A percentile compares a stretch with the other conserved stretches of the same genome.
phyloP scores from a whole-genome alignment of 2,329 filamentous ascomycete species.

The Podosphaera fusca region DNA sequence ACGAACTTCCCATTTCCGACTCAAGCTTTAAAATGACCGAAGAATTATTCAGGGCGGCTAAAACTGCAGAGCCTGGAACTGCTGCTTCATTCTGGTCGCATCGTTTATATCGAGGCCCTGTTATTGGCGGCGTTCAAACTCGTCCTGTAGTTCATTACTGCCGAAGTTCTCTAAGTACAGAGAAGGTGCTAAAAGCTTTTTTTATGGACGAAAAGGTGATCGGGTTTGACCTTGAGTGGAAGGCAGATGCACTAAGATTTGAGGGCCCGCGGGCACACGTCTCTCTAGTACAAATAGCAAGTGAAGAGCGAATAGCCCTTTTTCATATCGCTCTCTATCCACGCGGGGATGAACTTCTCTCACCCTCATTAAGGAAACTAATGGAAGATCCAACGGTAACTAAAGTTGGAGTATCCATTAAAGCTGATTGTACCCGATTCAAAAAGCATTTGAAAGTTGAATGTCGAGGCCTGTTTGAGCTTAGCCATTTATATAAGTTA shows the following conservation, averaged over 20 bases:
- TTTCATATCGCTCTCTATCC: constrained; percentile 55
- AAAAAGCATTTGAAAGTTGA: constrained; percentile 40
- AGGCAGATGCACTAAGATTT: constrained; percentile 23
- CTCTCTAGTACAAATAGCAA: constrained; percentile 65
- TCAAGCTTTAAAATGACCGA: constrained; percentile 25
- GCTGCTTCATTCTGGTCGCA: constrained; percentile 43
- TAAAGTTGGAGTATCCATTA: constrained; percentile 59
- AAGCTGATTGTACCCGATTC: constrained; percentile 46
- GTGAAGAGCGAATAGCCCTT: constrained; percentile 49
- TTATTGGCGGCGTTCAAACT: constrained; percentile 27
- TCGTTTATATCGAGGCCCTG: constrained; percentile 35
- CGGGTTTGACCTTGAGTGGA: constrained; percentile 87
- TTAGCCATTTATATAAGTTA: constrained; percentile 61
- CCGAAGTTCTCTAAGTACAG: constrained; percentile 39
- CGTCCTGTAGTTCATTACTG: constrained; percentile 46
- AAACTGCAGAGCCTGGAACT: constrained; percentile 21
- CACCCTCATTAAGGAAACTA: constrained; percentile 44
- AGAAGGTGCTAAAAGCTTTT: constrained; percentile 36
- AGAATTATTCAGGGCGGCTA: constrained; percentile 25
- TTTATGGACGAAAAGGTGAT: constrained; percentile 49
- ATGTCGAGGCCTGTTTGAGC: constrained; percentile 47
- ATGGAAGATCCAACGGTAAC: constrained; percentile 46
- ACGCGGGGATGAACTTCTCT: constrained; percentile 28
- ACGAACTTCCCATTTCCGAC: constrained; percentile 18
- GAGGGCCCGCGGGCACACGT: constrained; percentile 41